Evolutionary conservation across 2,329 filamentous ascomycete genomes (phyloP), one percentile per base, ranked within the genome.

Genomic region (Raffaelea arxii): DNA sequence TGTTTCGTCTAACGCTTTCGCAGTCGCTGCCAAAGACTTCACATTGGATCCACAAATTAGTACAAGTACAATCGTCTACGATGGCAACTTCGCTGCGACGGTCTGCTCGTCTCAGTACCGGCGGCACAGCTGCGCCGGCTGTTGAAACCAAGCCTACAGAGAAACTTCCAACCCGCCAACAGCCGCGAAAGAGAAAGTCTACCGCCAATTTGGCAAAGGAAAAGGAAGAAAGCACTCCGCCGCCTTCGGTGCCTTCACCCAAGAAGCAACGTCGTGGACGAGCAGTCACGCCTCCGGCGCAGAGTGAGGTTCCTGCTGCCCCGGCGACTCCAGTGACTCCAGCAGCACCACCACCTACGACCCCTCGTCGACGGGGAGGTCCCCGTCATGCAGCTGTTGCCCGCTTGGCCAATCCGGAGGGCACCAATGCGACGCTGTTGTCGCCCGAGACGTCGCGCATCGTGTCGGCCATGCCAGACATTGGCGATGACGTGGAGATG

Each of bases 371-470:
- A n/a, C 12, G 38, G 14, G 14, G 18, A 72, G 66, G 46, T n/a
- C 66, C 68, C 39, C 65, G 59, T 25, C 62, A 66, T 21, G 60
- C 62, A 14, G 63, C 64, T 2, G 64, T 74, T 30, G 63, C 69
- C 44, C 74, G 82, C 22, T 72, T 83, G 2, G 82, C 80, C 14
- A 71, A 80, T 52, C 78, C 82, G 0, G 74, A 75, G 53, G 65
- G 68, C 14, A 84, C 82, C 38, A 87, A 88, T 59, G 84, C 83
- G 1, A 72, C 78, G 1, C 69, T 90, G 10, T 64, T 86, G n/a
- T 86, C 84, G 0, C 83, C 84, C 2, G 75, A 81, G 58, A 81
- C 82, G 3, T 84, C 80, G 3, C 72, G 78, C 39, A 59, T 86
- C 7, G 65, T 84, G 22, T 43, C 47, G 7, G 46, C 22, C n/a